Evolutionary conservation across 331 rosid genomes (phyloP), one percentile per base, ranked within the genome.

Genomic region (Arachis monticola): DNA sequence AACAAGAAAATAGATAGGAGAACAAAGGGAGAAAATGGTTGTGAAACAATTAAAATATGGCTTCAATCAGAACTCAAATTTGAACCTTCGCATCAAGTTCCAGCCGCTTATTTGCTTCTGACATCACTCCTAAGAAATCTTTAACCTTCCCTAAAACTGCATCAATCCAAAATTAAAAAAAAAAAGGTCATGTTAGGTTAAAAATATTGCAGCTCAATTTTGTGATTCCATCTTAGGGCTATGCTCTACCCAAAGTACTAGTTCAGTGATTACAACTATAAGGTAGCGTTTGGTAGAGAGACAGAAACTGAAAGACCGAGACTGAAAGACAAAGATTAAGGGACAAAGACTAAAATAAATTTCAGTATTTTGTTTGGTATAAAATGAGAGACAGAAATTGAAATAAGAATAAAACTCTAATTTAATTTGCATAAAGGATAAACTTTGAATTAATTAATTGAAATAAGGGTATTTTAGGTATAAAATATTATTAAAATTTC

Each of bases 141-240:
- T 83, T 83, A 69, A 91, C 86, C 84, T 81, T 87, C 47, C 93
- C 96, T 51, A 93, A 69, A 73, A 93, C 97, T 93, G 87, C 85
- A 73, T 57, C 64, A 70, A 57, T 69, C 56, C 70, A 27, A 27
- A 27, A 27, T 27, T 27, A 27, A 27, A 27, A 27, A 74, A 62
- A 77, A 6, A 6, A 76, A 60, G 7, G 47, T 53, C 77, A 47
- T 52, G 62, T 60, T 57, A 69, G 10, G 48, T 40, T 17, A 47
- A 56, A 72, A 72, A 30, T 0, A 3, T 27, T 10, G 35, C 5
- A 17, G 13, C 63, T 46, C 40, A 72, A 61, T 62, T 44, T 47
- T 11, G 14, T 11, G 30, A 50, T 10, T 48, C 5, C 7, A 6
- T 69, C 22, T 14, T 8, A 78, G 70, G 41, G 14, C n/a, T 57